These are phyloP conservation scores for Neonothopanus nambi DNA, from an alignment of 1,284 basidiomycete species.

Conservation along the genomic window DNA sequence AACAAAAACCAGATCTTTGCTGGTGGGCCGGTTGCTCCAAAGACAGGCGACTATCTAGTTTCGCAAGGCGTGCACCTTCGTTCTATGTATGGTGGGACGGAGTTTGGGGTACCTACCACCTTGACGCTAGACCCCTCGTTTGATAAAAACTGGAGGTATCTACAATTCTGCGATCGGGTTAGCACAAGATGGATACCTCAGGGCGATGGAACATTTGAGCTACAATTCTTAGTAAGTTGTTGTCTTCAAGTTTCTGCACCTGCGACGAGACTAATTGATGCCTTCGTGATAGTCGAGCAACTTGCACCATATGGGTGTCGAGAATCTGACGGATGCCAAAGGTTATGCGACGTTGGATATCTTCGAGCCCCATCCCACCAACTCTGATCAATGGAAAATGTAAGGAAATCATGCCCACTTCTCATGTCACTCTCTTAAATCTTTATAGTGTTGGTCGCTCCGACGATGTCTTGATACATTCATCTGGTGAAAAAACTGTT, in stretches of 20 bases:
- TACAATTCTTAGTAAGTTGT: constrained; percentile 35
- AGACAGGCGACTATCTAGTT: constrained; percentile 28
- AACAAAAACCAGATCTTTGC: constrained; percentile 14
- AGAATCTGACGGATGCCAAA: constrained; percentile 18
- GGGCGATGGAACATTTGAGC: constrained; percentile 41
- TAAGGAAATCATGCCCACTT: not conserved
- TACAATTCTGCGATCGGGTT: constrained; percentile 26
- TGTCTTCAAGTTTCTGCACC: not conserved
- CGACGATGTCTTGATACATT: constrained; percentile 8
- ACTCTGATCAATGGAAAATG: constrained; percentile 19
- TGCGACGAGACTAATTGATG: not conserved
- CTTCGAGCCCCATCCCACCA: constrained; percentile 19
- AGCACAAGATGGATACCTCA: constrained; percentile 36
- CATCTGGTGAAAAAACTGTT: constrained; percentile 4
- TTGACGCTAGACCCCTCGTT: not conserved
- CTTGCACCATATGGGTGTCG: constrained; percentile 13
- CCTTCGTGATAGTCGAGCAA: constrained; percentile 1
- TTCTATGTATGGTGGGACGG: constrained; percentile 33
- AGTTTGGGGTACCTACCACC: constrained; percentile 24
- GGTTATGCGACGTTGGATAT: constrained; percentile 22
- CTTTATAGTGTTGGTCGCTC: constrained; percentile 26
- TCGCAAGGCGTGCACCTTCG: constrained; percentile 29
- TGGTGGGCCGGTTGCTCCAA: constrained; percentile 29
- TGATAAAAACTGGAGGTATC: constrained; percentile 28
- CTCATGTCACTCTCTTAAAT: no score